Evolutionary conservation across 2,329 filamentous ascomycete species (phyloP), one percentile per base, ranked within the genome.

Genomic region (Chrysoporthe austroafricana): DNA sequence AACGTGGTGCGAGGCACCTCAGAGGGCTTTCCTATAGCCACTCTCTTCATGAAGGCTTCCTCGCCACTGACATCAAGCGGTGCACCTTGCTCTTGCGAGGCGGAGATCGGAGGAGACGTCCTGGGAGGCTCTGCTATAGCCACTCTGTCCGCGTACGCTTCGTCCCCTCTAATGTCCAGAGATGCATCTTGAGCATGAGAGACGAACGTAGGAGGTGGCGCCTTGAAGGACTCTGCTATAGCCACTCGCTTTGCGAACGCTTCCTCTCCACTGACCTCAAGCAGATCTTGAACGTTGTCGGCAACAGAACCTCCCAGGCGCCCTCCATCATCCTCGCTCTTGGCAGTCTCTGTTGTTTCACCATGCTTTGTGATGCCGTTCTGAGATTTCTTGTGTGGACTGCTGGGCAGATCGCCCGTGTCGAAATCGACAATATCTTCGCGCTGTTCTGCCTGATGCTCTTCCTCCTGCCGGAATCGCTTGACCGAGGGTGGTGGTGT

Each of bases 401-500:
- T 68, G 18, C 50, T 60, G 48, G 68, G 63, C 32, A 70, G 18
- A 16, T 70, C 62, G 14, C 62, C 66, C 0, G 62, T 65, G 39
- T 79, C 77, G 61, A 73, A 72, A 39, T 79, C 79, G 71, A 78
- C 77, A 26, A 73, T 71, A 16, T 76, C 74, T 21, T 71, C 70
- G 34, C 69, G 68, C 48, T 69, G 71, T 18, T 72, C 69, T 26
- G 66, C 58, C 57, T 63, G 66, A 59, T 36, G 66, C 52, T 69
- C 52, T 58, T 42, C 34, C 62, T 91, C 62, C 79, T 81, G 57
- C 43, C 83, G 81, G 60, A 84, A 77, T 16, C 86, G 84, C 66
- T 87, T 83, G 34, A 81, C 78, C 11, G 82, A 84, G 9, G 86
- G 86, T 26, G 85, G 80, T 46, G 89, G 90, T 66, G 84, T 91